Evolutionary conservation across 345 rosid genomes (phyloP), one percentile per base, ranked within the genome.

Genomic region (Arabidopsis arenosa): DNA sequence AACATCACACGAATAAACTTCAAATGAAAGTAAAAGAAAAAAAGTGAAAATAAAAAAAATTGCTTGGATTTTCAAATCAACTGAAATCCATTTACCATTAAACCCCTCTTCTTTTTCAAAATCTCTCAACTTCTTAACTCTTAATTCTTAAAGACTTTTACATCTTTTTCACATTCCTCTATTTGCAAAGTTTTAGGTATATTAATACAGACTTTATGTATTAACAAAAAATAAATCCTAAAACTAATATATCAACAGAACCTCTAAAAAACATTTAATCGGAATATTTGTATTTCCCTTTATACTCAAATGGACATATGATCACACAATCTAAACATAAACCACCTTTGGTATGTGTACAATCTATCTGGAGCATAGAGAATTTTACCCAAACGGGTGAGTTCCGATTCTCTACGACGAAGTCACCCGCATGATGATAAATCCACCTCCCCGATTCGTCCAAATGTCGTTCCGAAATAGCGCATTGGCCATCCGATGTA

Each of bases 281-380:
- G 10, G 17, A 39, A 47, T 14, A 17, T 28, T 45, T 55, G 9
- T 83, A 71, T 74, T 75, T 75, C 68, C 81, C 80, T 73, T 75
- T 83, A 39, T 73, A 80, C 55, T 83, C 86, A 79, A 77, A 74
- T 11, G 96, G 99, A 65, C 84, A 85, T 66, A 92, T 83, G 44
- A 85, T 62, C 49, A 87, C 96, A 44, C 88, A 88, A 77, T 95
- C 97, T 72, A 95, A 74, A 61, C 95, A 95, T 5, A 95, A 79
- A 15, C 99, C 99, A 14, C 99, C 97, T 86, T 95, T 92, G 51
- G 89, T 90, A 81, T 95, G 99, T 15, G 97, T 95, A 63, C 99
- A 95, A 49, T 95, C 99, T 45, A 95, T 95, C 81, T 95, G 99
- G 64, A 86, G 86, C 97, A 90, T 85, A 7, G 97, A 92, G 66